Base-by-base conservation (phyloP, 176 grass and related monocot genomes). In the Tillandsia leiboldiana region DNA sequence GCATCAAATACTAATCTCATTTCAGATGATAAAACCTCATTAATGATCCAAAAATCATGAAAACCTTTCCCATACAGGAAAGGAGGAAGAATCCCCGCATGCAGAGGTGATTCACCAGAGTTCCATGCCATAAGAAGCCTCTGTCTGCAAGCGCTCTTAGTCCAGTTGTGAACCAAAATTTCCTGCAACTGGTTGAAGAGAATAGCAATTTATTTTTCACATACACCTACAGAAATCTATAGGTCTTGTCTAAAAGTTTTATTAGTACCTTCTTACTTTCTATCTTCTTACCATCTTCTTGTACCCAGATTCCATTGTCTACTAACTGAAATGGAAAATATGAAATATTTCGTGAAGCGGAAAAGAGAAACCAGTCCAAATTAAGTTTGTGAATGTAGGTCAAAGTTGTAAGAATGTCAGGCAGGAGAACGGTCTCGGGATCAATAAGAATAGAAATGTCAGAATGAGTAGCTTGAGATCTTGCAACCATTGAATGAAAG, bases 401-500 rank as follows among this genome's bases (percentile, higher is more conserved):
- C 63, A 97, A 11, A 5, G 33, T 51, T 3, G 51, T 61, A 48
- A 81, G n/a, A 17, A 87, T 64, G 70, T 90, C 79, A 64, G 86
- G 82, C 15, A 87, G 78, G 17, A 92, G 79, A 81, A 87, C 24
- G 9, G 61, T 87, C 68, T 90, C 82, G 24, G 93, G 69, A 24
- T 92, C 82, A 23, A 85, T 72, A 22, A 97, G 79, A 63, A 92
- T 53, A 71, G 79, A 81, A 33, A 97, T 77, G n/a, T 78, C 86
- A 33, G 89, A 75, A 78, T 49, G 66, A 42, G 77, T 26, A 59
- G 81, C 57, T 63, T 92, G 89, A 14, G 84, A 78, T 65, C 82
- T 89, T 12, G 83, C 81, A 48, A 97, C 53, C 61, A 90, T 90
- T 23, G 86, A 97, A 79, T 92, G 89, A 67, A 92, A 97, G 80